phyloP scores from a whole-genome alignment of 192 early-diverging fungal species.

The Neocallimastix lanati region DNA sequence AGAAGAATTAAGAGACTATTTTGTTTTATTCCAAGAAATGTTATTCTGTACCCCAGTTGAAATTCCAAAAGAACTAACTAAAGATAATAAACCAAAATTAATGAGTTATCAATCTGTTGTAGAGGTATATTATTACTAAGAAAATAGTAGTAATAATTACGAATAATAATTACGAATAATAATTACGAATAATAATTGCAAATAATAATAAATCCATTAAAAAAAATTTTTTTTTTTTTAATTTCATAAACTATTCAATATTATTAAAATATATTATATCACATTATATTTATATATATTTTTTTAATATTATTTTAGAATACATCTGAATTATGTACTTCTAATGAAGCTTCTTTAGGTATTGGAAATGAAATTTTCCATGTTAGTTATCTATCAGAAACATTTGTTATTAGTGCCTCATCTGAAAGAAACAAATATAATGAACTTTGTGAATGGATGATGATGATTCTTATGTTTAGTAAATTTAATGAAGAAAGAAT shows the following conservation, averaged over 20 bases:
- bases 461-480: slow-evolving; percentile 36
- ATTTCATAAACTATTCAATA: no score
- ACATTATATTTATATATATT: neutral
- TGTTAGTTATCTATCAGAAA: slow-evolving; percentile 13
- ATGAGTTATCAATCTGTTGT: slow-evolving; percentile 6
- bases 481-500: slow-evolving; percentile 52
- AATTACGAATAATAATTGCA: no score
- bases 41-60: slow-evolving; percentile 35
- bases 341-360: slow-evolving; percentile 20
- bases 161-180: no score
- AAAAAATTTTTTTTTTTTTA: no score
- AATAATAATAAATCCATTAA: no score
- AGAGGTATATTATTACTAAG: slow-evolving; percentile 9
- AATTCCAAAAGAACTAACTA: slow-evolving; percentile 12
- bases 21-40: slow-evolving; percentile 62
- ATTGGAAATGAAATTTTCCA: slow-evolving; percentile 19
- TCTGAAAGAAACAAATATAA: slow-evolving; percentile 20
- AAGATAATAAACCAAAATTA: slow-evolving; percentile 9
- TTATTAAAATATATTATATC: no score
- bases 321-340: slow-evolving; percentile 22
- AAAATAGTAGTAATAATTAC: neutral
- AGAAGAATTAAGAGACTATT: slow-evolving; percentile 38
- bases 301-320: neutral
- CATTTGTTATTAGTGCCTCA: neutral
- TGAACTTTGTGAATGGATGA: slow-evolving; percentile 11